Evolutionary conservation across 306 rosid genomes (phyloP), one percentile per base, ranked within the genome.

Genomic region (Quercus agrifolia): DNA sequence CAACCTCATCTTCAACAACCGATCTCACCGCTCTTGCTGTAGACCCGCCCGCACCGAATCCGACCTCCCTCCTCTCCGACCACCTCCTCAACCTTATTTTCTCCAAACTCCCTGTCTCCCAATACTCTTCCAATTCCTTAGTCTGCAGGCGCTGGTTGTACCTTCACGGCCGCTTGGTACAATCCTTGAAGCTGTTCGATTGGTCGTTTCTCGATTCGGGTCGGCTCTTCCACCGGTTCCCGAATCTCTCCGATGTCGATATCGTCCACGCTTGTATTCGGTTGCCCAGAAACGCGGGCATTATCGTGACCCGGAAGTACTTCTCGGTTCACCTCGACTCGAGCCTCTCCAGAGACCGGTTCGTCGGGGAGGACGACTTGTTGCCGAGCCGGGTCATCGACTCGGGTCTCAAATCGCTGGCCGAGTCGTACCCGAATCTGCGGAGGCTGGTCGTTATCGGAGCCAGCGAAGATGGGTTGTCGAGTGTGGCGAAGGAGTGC

Each of bases 121-220:
- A 90, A 75, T 82, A 91, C 31, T 80, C 85, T 74, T 74, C 85
- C 18, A 91, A 85, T 67, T 85, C 87, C 1, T 86, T 89, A 2
- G 99, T 93, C 81, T 95, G 98, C 90, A 92, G 88, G 81, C 97
- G 99, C 20, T 95, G 99, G 99, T 86, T 92, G 80, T 80, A 84
- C 74, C 89, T 95, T 56, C 97, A 92, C 46, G 97, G 93, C 17
- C 86, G 97, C 0, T 86, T 95, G 6, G 84, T 89, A 4, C 93
- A 92, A 51, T 91, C 96, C 4, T 72, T 90, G 46, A 84, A 78
- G 78, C 88, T 92, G 4, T 63, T 83, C 59, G 96, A 95, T 52
- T 95, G 94, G 94, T 80, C 79, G 56, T 95, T 95, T 78, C 86
- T 95, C 21, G 85, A 90, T 21, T 91, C 99, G 30, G 98, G 99